Percentiles rank a stretch among this genome's conserved stretches.
phyloP scores from a whole-genome alignment of 192 early-diverging fungal genomes.

The Paraglomus occultum region DNA sequence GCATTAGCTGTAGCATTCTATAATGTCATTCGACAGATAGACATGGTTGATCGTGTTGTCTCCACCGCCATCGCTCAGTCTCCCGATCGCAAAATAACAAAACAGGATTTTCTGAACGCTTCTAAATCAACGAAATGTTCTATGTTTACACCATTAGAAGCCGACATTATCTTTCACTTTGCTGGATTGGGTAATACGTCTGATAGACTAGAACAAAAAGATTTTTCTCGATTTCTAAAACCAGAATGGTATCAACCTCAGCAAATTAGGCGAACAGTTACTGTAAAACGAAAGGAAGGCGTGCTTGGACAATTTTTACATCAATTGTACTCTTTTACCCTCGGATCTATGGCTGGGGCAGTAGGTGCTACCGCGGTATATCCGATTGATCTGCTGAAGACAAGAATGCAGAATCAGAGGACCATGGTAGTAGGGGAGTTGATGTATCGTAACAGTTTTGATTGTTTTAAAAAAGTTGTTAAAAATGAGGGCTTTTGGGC shows the following conservation, averaged over 20 bases:
- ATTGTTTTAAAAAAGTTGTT: constrained; percentile 95
- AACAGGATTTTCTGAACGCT: constrained; percentile 61
- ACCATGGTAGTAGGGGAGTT: constrained; percentile 85
- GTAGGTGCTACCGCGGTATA: constrained; percentile 94
- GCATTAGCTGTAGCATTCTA: constrained; percentile 62
- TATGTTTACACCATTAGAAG: constrained; percentile 70
- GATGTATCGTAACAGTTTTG: constrained; percentile 91
- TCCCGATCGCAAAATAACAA: constrained; percentile 55
- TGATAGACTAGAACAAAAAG: constrained; percentile 45
- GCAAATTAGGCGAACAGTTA: constrained; percentile 14
- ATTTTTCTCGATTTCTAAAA: constrained; percentile 55
- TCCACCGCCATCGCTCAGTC: constrained; percentile 47
- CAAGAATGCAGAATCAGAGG: constrained; percentile 98
- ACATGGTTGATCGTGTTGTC: constrained; percentile 67
- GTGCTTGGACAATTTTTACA: constrained; percentile 32
- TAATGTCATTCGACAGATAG: constrained; percentile 61
- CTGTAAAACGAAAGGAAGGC: constrained; percentile 36
- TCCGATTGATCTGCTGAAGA: constrained; percentile 98
- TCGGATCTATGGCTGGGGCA: constrained; percentile 89
- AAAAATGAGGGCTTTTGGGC: constrained; percentile 88
- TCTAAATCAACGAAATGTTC: constrained; percentile 56
- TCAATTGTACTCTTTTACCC: constrained; percentile 55
- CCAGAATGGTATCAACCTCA: constrained; percentile 48
- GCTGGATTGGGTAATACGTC: constrained; percentile 52
- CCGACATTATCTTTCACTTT: constrained; percentile 69